These are phyloP conservation scores for Helicostylum pulchrum DNA, from an alignment of 192 early-diverging fungal genomes.

Conservation along the genomic window DNA sequence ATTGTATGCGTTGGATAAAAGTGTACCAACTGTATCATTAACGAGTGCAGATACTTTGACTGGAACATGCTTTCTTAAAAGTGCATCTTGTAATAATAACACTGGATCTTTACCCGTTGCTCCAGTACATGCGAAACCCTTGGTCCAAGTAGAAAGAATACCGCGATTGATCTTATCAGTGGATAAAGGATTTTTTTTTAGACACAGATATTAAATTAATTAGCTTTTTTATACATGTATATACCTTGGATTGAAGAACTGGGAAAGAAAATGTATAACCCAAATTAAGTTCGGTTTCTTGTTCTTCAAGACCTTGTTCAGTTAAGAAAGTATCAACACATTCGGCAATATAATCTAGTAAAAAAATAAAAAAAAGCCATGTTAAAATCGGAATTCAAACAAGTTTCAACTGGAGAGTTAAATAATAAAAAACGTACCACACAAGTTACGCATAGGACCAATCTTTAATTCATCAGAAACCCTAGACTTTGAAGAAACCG, in stretches of 20 bases:
- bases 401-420: too few species aligned
- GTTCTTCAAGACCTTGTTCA: constrained; percentile 28
- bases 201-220: too few species aligned
- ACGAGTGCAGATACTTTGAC: constrained; percentile 86
- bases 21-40: constrained; percentile 95
- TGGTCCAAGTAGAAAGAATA: constrained; percentile 73
- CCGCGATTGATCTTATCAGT: constrained; percentile 58
- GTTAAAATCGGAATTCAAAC: too few species aligned
- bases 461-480: constrained; percentile 61
- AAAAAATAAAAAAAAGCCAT: neutral
- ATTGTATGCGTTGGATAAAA: constrained; percentile 84
- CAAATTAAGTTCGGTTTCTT: constrained; percentile 38
- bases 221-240: neutral
- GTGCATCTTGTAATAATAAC: constrained; percentile 74
- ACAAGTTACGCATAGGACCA: constrained; percentile 49
- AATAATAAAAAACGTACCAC: constrained; percentile 22
- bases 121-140: constrained; percentile 80
- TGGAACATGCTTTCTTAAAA: constrained; percentile 68
- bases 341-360: constrained; percentile 84
- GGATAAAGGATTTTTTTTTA: constrained; percentile 1
- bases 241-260: constrained; percentile 71
- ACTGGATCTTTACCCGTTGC: constrained; percentile 86
- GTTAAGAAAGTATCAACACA: constrained; percentile 75
- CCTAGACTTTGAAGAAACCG: constrained; percentile 69
- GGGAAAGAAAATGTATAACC: constrained; percentile 98